These are phyloP conservation scores for Podila verticillata DNA, from an alignment of 192 early-diverging fungal genomes.

Conservation along the genomic window DNA sequence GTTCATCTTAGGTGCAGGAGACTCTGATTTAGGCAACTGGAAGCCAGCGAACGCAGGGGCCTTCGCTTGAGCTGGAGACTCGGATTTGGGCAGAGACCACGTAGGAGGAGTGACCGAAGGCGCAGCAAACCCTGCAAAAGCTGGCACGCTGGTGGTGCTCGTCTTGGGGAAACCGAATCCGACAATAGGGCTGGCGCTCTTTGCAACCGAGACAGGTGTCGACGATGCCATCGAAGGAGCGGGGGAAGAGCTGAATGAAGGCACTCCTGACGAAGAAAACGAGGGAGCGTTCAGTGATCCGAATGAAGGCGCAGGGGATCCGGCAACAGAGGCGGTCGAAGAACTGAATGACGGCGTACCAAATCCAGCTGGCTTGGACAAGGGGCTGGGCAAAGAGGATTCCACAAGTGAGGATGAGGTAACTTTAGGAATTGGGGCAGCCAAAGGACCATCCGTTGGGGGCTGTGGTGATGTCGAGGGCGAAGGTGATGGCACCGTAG, in stretches of 20 bases:
- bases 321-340: background rate
- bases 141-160: background rate
- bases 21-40: conserved; percentile 11
- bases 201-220: background rate
- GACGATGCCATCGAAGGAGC: background rate
- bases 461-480: background rate
- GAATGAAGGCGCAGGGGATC: conserved; percentile 5
- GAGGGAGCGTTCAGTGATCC: background rate
- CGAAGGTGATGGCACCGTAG: conserved; percentile 6
- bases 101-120: background rate
- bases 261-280: background rate
- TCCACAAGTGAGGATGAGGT: background rate
- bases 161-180: background rate
- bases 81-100: background rate
- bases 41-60: conserved; percentile 9
- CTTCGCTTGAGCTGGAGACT: background rate
- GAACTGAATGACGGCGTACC: background rate
- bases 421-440: background rate
- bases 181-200: background rate
- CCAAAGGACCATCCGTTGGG: background rate
- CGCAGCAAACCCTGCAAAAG: background rate
- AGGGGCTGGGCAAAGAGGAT: background rate
- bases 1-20: background rate
- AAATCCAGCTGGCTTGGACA: background rate
- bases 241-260: background rate